phyloP scores from a whole-genome alignment of 495 filamentous ascomycete genomes.

The Aspergillus avenaceus region DNA sequence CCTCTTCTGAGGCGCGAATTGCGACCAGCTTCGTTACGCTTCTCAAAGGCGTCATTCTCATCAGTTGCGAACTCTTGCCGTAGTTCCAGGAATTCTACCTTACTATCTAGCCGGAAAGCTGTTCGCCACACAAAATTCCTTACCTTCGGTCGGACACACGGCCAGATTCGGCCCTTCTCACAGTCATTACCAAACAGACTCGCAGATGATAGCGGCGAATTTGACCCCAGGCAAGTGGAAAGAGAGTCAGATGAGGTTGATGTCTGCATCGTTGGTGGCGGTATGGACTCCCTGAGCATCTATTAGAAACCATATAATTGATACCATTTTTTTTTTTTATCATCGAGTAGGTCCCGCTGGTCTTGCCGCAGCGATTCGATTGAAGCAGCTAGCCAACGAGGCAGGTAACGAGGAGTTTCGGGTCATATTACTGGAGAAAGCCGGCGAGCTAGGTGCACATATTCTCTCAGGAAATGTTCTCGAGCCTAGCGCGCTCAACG shows the following conservation, averaged over 20 bases:
- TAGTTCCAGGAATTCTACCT: conserved; percentile 17
- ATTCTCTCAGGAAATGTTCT: conserved; percentile 96
- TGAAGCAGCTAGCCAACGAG: conserved; percentile 94
- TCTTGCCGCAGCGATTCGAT: conserved; percentile 83
- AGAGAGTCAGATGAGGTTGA: conserved; percentile 91
- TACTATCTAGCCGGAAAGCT: conserved; percentile 17
- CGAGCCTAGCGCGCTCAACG: conserved; percentile 82
- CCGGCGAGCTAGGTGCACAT: conserved; percentile 90
- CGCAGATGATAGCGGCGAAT: conserved; percentile 57
- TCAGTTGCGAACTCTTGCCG: conserved; percentile 19
- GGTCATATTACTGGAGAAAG: conserved; percentile 90
- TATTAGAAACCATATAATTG: neutral
- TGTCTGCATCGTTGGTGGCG: conserved; percentile 94
- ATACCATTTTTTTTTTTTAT: neutral
- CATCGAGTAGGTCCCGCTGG: conserved; percentile 71
- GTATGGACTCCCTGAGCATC: conserved; percentile 32
- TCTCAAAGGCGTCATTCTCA: conserved; percentile 26
- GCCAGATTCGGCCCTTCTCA: conserved; percentile 44
- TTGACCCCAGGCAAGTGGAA: conserved; percentile 70
- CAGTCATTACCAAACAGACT: conserved; percentile 42
- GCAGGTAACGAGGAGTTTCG: conserved; percentile 96
- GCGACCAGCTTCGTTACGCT: conserved; percentile 24
- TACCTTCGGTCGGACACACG: conserved; percentile 8
- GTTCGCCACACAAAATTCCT: conserved; percentile 21
- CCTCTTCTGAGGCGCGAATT: conserved; percentile 43